phyloP scores from a whole-genome alignment of 805 yeast species.

The Kodamaea kakaduensis region DNA sequence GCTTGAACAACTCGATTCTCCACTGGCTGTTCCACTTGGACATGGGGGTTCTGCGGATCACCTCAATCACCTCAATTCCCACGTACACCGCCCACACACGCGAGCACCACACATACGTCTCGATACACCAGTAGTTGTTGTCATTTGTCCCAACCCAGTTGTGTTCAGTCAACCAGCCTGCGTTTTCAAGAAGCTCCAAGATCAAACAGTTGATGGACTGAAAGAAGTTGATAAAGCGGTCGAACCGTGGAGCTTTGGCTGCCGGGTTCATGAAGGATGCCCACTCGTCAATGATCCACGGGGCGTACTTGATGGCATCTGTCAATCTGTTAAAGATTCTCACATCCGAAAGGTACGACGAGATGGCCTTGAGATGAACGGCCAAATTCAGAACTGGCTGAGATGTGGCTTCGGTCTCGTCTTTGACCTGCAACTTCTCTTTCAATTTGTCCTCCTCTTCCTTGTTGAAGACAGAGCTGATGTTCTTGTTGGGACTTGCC shows the following conservation, averaged over 20 bases:
- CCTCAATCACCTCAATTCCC: slow-evolving; percentile 36
- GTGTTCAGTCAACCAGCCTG: slow-evolving; percentile 45
- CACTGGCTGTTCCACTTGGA: slow-evolving; percentile 34
- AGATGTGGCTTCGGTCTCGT: not conserved
- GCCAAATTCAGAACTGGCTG: slow-evolving; percentile 23
- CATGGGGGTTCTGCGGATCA: slow-evolving; percentile 37
- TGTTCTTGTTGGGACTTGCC: slow-evolving; percentile 14
- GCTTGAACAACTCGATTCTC: slow-evolving; percentile 34
- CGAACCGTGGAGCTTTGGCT: slow-evolving; percentile 22
- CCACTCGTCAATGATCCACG: slow-evolving; percentile 42
- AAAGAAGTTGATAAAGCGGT: slow-evolving; percentile 32
- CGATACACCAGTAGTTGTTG: slow-evolving; percentile 40
- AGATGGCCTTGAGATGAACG: slow-evolving; percentile 31
- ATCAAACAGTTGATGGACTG: slow-evolving; percentile 40
- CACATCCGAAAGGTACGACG: slow-evolving; percentile 36
- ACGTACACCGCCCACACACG: slow-evolving; percentile 43
- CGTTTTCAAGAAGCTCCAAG: slow-evolving; percentile 39
- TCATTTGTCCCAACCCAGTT: slow-evolving; percentile 41
- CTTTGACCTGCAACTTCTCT: slow-evolving; percentile 1
- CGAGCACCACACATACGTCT: slow-evolving; percentile 42
- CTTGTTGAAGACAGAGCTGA: slow-evolving; percentile 11
- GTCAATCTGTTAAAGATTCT: slow-evolving; percentile 41
- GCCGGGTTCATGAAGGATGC: slow-evolving; percentile 24
- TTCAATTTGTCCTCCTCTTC: slow-evolving; percentile 1
- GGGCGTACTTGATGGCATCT: slow-evolving; percentile 40